Conservation (phyloP, 305 asterid genomes). For the Salvia sclarea region DNA sequence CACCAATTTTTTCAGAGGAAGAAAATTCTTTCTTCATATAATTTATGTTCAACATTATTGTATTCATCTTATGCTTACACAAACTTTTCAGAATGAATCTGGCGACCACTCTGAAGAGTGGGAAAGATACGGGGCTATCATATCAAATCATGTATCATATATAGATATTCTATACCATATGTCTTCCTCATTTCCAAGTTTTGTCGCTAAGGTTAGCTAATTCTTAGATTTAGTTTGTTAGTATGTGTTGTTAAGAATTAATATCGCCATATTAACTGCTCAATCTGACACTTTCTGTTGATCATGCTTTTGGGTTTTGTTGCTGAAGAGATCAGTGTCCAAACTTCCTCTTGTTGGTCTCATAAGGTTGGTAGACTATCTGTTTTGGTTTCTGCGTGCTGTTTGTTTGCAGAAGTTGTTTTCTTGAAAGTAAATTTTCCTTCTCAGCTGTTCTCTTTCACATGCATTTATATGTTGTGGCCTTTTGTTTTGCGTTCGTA, state of each 20-base stretch:
- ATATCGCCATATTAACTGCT: constrained; percentile 8
- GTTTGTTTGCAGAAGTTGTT: constrained; percentile 10
- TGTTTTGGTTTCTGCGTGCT: constrained; percentile 7
- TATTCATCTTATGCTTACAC: constrained; percentile 27
- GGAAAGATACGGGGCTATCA: constrained; percentile 77
- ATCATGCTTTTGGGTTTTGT: constrained; percentile 35
- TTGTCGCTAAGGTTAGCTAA: constrained; percentile 89
- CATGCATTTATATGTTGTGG: constrained; percentile 16
- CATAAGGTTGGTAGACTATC: constrained; percentile 55
- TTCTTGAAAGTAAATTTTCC: background rate
- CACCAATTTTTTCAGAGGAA: constrained; percentile 17
- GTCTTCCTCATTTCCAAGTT: constrained; percentile 88
- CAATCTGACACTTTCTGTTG: constrained; percentile 33
- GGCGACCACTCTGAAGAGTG: constrained; percentile 46
- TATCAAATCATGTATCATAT: constrained; percentile 88
- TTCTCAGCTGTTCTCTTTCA: background rate
- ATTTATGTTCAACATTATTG: background rate
- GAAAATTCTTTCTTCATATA: background rate
- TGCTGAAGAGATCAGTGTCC: constrained; percentile 86
- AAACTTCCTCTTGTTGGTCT: constrained; percentile 97
- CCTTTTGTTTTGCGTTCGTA: background rate
- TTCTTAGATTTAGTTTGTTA: constrained; percentile 19
- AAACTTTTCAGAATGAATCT: constrained; percentile 45
- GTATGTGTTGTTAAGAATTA: constrained; percentile 16
- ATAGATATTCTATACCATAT: constrained; percentile 89